Evolutionary conservation across 495 filamentous ascomycete genomes (phyloP), one percentile per base, ranked within the genome.

Genomic region (Hypomontagnella submonticulosa): DNA sequence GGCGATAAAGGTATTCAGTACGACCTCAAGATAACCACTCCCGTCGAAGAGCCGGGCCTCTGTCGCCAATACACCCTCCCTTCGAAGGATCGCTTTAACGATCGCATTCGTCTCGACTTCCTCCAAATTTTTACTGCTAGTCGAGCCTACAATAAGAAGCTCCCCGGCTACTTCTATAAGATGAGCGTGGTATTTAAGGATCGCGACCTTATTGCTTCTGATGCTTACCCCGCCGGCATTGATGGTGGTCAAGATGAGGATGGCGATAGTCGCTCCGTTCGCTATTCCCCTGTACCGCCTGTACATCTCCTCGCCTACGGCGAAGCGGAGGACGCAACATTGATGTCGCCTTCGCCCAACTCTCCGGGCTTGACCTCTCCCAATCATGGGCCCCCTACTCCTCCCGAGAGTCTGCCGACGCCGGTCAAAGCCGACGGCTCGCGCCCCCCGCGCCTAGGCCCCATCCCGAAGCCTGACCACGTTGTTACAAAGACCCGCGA

Each of bases 401-500:
- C 46, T 41, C 59, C 60, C 7, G 60, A 56, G n/a, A 60, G 48
- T n/a, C 37, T 58, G 10, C 12, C 58, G 0, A 42, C 46, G 0
- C 15, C 50, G 27, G 36, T 27, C 16, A 49, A 57, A 11, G 19
- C 12, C 18, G 46, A 50, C 12, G 16, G n/a, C 5, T 16, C 34
- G 42, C 41, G 49, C 20, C 54, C 52, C 16, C 16, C 74, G 38
- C 76, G 83, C 55, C 73, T 75, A 54, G 81, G 81, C 58, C 73
- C 80, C 6, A 77, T 85, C 3, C 75, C 77, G 12, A 86, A 84
- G 44, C 83, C 83, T 0, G 73, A 80, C 38, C 77, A 83, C 1
- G 70, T 78, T 32, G 74, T 79, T 0, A 78, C 75, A 4, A 84
- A 81, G 76, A 92, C 92, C 70, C 51, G 75, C 1, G 80, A 90